Evolutionary conservation across 2,329 filamentous ascomycete species (phyloP), one percentile per base, ranked within the genome.

Genomic region (Trichophyton simii): DNA sequence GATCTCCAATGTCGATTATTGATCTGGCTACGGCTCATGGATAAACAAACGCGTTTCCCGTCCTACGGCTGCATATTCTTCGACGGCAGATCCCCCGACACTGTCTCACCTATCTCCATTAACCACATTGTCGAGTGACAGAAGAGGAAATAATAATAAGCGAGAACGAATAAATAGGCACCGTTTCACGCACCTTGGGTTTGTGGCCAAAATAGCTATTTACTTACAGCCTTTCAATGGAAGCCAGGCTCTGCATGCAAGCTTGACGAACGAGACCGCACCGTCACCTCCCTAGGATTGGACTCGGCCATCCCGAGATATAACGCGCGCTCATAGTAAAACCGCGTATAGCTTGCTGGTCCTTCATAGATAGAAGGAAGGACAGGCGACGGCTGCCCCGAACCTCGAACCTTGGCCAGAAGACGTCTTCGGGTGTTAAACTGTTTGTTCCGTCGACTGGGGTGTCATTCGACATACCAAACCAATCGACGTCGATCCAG

Each of bases 401-500:
- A 55, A 55, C 5, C 52, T 55, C 52, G 52, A 55, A 55, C 5
- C 52, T 55, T 55, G 52, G 52, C 52, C 1, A 36, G 52, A 55
- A n/a, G 6, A 52, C 13, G 46, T 20, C 34, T 11, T 8, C 6
- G 11, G 3, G 2, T 3, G 2, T 3, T 13, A 36, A 28, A 2
- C 28, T 3, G n/a, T 7, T 36, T 55, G 6, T 54, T 6, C 13
- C 36, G n/a, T 55, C n/a, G n/a, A 18, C 41, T n/a, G 4, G 41
- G 3, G 13, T 6, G n/a, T 3, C 11, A 6, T 15, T 18, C 41
- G n/a, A 44, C 41, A n/a, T 28, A 44, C n/a, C 34, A 31, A 55
- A 20, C 28, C 25, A 28, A 34, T 22, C 15, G 18, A 3, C 31
- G 31, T 13, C n/a, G 28, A 36, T 38, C 28, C 52, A 36, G 52